Conservation (phyloP, 805 yeast species). For the Cyberlindnera mycetangii region DNA sequence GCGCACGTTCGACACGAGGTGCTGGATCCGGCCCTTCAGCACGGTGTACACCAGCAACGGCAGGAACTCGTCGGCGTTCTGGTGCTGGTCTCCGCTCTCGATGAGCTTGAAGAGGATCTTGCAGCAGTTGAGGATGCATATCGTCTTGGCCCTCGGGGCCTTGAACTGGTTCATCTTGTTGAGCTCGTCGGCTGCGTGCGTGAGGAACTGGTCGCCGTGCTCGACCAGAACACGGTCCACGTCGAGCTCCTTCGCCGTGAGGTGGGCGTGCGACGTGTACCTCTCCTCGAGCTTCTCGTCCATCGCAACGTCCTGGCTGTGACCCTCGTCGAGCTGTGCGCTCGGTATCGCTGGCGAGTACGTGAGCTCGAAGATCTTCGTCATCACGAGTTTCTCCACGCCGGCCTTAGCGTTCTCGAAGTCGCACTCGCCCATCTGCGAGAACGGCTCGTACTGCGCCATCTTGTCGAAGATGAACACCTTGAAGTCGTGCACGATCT, state of each 20-base stretch:
- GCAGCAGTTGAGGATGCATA: slow-evolving; percentile 87
- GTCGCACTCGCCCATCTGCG: slow-evolving; percentile 54
- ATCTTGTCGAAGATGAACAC: slow-evolving; percentile 65
- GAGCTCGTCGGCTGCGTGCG: slow-evolving; percentile 70
- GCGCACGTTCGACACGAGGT: slow-evolving; percentile 72
- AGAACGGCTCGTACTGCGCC: slow-evolving; percentile 66
- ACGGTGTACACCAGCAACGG: slow-evolving; percentile 83
- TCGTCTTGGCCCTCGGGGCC: slow-evolving; percentile 92
- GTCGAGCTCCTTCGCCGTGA: slow-evolving; percentile 66
- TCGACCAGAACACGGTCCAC: slow-evolving; percentile 51
- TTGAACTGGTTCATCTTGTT: slow-evolving; percentile 76
- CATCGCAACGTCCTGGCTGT: slow-evolving; percentile 56
- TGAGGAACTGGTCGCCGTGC: slow-evolving; percentile 51
- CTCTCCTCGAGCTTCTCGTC: slow-evolving; percentile 55
- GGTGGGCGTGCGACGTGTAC: slow-evolving; percentile 64
- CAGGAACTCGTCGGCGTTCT: slow-evolving; percentile 92
- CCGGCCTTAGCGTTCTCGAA: slow-evolving; percentile 83
- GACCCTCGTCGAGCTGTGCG: slow-evolving; percentile 47
- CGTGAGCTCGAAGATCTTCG: slow-evolving; percentile 70
- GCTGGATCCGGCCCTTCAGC: slow-evolving; percentile 59
- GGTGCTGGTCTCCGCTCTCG: slow-evolving; percentile 57
- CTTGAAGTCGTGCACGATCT: slow-evolving; percentile 75
- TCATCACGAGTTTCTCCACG: slow-evolving; percentile 88
- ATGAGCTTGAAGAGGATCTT: slow-evolving; percentile 88
- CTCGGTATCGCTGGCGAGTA: slow-evolving; percentile 73